phyloP scores from a whole-genome alignment of 2,329 filamentous ascomycete genomes.

The Pestalotiopsis sp. region DNA sequence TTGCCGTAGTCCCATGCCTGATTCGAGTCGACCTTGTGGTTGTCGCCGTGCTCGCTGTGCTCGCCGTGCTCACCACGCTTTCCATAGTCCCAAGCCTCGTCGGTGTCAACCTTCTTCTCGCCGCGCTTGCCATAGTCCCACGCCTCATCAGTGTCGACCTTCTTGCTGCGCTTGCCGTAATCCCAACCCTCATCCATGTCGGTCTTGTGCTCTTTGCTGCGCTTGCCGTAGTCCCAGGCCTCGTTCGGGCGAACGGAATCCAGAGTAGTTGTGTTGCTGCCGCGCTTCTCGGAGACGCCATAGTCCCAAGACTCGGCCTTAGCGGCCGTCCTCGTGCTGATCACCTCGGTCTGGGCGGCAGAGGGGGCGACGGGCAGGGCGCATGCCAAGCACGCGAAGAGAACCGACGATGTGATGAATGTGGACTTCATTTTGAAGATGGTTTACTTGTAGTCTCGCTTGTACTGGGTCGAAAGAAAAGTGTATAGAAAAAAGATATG shows the following conservation, averaged over 20 bases:
- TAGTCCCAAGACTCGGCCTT: slow-evolving; percentile 1
- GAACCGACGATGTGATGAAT: background rate
- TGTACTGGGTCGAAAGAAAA: background rate
- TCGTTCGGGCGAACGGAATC: background rate
- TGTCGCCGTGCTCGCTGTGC: too few relatives aligned
- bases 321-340: background rate
- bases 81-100: slow-evolving; percentile 5
- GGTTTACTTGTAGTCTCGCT: background rate
- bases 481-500: background rate
- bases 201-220: slow-evolving; percentile 2
- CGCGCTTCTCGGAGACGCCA: background rate
- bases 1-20: slow-evolving; percentile 1
- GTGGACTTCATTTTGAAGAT: slow-evolving; percentile 1
- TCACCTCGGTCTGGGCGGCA: background rate
- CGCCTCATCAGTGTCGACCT: slow-evolving; percentile 22
- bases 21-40: background rate
- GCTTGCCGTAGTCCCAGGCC: slow-evolving; percentile 12
- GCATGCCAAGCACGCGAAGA: slow-evolving; percentile 1
- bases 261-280: background rate
- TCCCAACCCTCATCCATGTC: background rate
- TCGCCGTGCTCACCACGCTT: background rate
- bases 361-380: slow-evolving; percentile 1
- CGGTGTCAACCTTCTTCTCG: slow-evolving; percentile 36
- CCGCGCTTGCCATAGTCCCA: slow-evolving; percentile 30
- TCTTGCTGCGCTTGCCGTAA: slow-evolving; percentile 26